phyloP scores from a whole-genome alignment of 352 stramenopile genomes.

The Globisporangium irregulare region DNA sequence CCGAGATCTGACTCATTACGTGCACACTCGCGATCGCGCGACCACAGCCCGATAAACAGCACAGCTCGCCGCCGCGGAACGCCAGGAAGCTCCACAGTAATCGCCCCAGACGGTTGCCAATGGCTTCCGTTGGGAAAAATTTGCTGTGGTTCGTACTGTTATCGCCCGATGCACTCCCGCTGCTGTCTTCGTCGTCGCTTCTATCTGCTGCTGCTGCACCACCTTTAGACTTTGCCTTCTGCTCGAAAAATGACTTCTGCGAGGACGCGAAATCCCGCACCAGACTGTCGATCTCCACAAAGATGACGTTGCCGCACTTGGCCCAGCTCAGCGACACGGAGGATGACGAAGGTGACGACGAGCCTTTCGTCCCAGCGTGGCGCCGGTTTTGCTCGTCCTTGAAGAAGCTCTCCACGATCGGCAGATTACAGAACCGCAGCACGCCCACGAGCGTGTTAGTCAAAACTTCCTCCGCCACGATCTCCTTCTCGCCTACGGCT shows the following conservation, averaged over 20 bases:
- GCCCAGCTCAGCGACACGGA: constrained; percentile 55
- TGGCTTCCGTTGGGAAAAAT: constrained; percentile 37
- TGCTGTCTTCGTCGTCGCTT: constrained; percentile 25
- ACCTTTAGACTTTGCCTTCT: constrained; percentile 20
- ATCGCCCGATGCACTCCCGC: neutral
- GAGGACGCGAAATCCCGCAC: constrained; percentile 75
- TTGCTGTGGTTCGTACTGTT: constrained; percentile 2
- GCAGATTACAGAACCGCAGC: constrained; percentile 75
- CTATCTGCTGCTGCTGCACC: neutral
- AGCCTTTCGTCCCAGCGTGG: constrained; percentile 12
- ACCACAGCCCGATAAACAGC: constrained; percentile 64
- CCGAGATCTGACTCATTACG: constrained; percentile 75
- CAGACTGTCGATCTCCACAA: constrained; percentile 77
- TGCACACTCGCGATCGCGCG: constrained; percentile 78
- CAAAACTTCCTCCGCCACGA: constrained; percentile 57
- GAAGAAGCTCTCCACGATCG: constrained; percentile 74
- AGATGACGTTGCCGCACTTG: constrained; percentile 82
- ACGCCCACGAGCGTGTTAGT: constrained; percentile 58
- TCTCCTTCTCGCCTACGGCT: constrained; percentile 2
- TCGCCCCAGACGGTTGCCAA: constrained; percentile 58
- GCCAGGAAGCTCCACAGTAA: constrained; percentile 79
- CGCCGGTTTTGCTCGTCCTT: constrained; percentile 28
- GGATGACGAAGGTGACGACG: constrained; percentile 17
- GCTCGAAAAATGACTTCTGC: constrained; percentile 33
- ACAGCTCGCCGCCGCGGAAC: constrained; percentile 76